phyloP scores from a whole-genome alignment of 2,329 filamentous ascomycete genomes.

The Fusarium redolens region DNA sequence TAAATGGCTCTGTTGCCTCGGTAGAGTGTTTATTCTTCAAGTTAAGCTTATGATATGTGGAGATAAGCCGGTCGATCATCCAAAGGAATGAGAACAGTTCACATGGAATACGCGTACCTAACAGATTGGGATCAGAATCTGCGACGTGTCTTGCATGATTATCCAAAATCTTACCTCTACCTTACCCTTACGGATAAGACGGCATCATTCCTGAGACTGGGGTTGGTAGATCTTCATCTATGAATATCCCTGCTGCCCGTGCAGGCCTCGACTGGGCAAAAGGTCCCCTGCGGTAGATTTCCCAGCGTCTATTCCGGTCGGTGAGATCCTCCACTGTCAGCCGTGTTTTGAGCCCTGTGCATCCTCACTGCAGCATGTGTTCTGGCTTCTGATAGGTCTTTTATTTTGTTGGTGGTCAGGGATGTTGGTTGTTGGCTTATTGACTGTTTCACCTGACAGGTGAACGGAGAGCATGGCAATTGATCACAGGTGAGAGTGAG shows the following conservation, averaged over 20 bases:
- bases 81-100: background rate
- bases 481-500: background rate
- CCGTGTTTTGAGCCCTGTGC: conserved; percentile 16
- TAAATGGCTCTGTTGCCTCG: background rate
- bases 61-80: conserved; percentile 17
- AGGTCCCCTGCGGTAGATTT: conserved; percentile 5
- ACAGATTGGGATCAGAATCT: background rate
- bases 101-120: background rate
- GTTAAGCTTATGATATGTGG: conserved; percentile 23
- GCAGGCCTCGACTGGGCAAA: conserved; percentile 25
- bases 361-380: background rate
- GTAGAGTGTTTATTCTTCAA: background rate
- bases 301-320: conserved; percentile 4
- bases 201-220: conserved; percentile 15
- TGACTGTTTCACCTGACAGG: conserved; percentile 6
- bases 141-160: conserved; percentile 13
- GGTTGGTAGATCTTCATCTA: conserved; percentile 25
- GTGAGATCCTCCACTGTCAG: background rate
- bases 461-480: background rate
- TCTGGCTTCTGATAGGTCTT: conserved; percentile 15
- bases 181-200: conserved; percentile 24
- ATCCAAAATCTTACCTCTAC: background rate
- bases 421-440: background rate
- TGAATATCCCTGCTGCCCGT: conserved; percentile 7
- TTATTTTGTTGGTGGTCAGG: background rate